Evolutionary conservation across 257 asterid species (phyloP), one percentile per base, ranked within the genome.

Genomic region (Lithospermum erythrorhizon): DNA sequence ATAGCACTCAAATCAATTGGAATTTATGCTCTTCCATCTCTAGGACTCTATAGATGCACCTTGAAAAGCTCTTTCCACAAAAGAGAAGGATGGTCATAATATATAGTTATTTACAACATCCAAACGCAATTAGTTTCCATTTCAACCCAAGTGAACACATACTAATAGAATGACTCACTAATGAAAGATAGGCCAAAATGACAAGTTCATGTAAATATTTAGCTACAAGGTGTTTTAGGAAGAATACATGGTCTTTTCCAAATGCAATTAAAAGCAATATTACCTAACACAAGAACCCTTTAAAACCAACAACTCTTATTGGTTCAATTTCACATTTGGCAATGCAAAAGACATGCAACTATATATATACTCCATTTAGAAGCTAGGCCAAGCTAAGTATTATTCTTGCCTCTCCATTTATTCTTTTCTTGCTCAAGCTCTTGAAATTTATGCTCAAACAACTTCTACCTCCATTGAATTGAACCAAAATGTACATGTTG

Each of bases 121-220:
- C 75, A 78, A 73, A 71, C 71, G 75, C 84, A 70, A 68, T 64
- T 73, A 71, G 54, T 66, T 76, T 68, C 64, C 80, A 57, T 51
- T 55, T 51, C 53, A 56, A 48, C 65, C 73, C 70, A 63, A 30
- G 37, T 7, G 45, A 8, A 35, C 45, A 35, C 11, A 35, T 30
- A 35, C 30, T 27, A 27, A 27, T 27, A 27, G n/a, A n/a, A n/a
- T n/a, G n/a, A 27, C 32, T 27, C 27, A 24, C 4, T 5, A 2
- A 6, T 27, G 6, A 27, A 27, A 3, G 32, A 3, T 27, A 2
- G 32, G 32, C 32, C 6, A 27, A 27, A 27, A 27, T 5, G 6
- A 27, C 32, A 27, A 27, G 6, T 27, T 7, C 4, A 27, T 27
- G 6, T 27, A 27, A 27, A 27, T 27, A 3, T 27, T 24, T 24